Evolutionary conservation across 225 moss, liverwort and hornwort species (phyloP).

Genomic region (Marchantia polymorpha): DNA sequence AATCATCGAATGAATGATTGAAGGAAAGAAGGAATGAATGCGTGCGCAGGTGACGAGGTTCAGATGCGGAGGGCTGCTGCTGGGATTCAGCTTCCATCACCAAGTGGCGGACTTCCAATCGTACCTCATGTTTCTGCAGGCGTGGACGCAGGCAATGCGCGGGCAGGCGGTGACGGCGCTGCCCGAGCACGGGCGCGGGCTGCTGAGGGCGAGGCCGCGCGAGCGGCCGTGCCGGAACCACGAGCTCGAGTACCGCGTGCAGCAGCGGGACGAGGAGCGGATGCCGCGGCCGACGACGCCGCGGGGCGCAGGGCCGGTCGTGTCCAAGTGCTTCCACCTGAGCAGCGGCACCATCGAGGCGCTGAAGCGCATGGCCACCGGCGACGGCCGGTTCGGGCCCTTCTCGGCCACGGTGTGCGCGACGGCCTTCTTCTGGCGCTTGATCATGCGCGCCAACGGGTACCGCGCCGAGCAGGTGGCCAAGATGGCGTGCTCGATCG

Average conservation of each 20-base stretch:
- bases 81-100: constrained; percentile 23
- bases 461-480: constrained; percentile 6
- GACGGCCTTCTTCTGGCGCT: constrained; percentile 16
- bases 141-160: constrained; percentile 25
- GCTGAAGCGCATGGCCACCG: constrained; percentile 12
- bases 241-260: constrained; percentile 11
- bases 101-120: constrained; percentile 22
- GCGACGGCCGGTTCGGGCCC: constrained; percentile 2
- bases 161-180: constrained; percentile 1
- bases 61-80: constrained; percentile 23
- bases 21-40: no score
- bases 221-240: constrained; percentile 2
- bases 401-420: not conserved
- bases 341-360: not conserved
- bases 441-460: constrained; percentile 19
- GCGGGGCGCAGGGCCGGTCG: not conserved
- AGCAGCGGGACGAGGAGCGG: constrained; percentile 16
- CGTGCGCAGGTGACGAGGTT: constrained; percentile 19
- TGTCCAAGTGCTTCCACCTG: constrained; percentile 23
- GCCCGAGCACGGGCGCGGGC: not conserved
- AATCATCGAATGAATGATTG: no score
- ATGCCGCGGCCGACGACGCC: not conserved
- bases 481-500: constrained; percentile 15
- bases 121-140: constrained; percentile 16
- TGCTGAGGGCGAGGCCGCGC: constrained; percentile 10